Percentiles rank a stretch among this genome's conserved stretches.
phyloP scores from a whole-genome alignment of 352 stramenopile species.

The Phytophthora parvispora region DNA sequence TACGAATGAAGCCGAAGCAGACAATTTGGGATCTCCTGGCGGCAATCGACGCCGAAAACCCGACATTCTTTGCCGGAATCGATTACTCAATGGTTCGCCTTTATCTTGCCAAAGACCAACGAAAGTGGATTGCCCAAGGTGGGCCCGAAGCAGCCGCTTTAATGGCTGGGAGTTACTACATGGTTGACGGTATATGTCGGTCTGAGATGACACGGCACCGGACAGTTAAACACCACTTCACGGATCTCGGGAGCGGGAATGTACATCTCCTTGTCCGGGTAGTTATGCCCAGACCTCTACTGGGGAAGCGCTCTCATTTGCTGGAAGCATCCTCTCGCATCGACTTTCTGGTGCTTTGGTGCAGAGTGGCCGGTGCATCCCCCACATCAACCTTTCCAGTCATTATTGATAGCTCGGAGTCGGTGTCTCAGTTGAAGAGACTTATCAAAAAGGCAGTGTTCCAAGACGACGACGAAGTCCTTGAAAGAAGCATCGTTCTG shows the following conservation, averaged over 20 bases:
- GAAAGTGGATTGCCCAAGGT: background rate
- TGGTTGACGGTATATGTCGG: background rate
- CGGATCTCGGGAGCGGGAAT: background rate
- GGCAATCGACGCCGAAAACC: background rate
- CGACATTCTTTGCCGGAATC: background rate
- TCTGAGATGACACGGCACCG: background rate
- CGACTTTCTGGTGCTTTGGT: background rate
- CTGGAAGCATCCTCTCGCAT: background rate
- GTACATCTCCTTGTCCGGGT: background rate
- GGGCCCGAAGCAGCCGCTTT: background rate
- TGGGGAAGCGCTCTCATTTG: background rate
- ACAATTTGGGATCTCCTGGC: background rate
- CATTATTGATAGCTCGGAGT: background rate
- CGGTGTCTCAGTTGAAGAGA: background rate
- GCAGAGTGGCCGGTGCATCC: background rate
- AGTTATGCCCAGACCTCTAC: background rate
- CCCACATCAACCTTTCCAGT: background rate
- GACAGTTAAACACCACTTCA: background rate
- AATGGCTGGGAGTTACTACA: background rate
- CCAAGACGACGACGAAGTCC: background rate
- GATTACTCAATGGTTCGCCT: background rate
- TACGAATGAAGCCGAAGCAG: background rate
- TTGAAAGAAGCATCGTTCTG: background rate
- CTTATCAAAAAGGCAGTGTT: background rate
- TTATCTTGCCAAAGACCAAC: background rate